Conservation (phyloP, 306 rosid genomes). For the Castanea crenata region DNA sequence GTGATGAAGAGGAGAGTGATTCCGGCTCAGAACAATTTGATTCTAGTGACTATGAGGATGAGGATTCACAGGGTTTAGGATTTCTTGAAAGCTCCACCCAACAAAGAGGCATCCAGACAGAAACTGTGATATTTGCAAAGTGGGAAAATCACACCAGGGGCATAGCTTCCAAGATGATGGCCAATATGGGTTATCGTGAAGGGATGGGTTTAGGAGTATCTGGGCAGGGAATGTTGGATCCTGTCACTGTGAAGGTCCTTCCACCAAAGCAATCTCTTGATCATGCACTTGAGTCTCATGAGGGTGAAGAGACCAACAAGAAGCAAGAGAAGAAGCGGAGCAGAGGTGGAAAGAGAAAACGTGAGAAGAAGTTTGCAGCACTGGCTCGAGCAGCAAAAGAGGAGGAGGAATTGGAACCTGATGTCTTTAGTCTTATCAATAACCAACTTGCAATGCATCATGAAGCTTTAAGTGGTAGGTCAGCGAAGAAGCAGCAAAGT, state of each 20-base stretch:
- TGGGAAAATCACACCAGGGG: conserved; percentile 99
- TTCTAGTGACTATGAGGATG: conserved; percentile 68
- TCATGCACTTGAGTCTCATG: conserved; percentile 59
- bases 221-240: conserved; percentile 88
- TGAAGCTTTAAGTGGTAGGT: conserved; percentile 42
- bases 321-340: conserved; percentile 62
- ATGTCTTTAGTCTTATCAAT: conserved; percentile 77
- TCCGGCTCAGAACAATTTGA: conserved; percentile 58
- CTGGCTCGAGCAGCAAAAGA: conserved; percentile 60
- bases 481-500: conserved; percentile 53
- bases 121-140: conserved; percentile 80
- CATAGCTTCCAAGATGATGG: conserved; percentile 96
- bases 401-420: conserved; percentile 52
- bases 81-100: conserved; percentile 65
- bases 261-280: conserved; percentile 92
- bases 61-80: conserved; percentile 65
- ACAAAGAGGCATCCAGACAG: conserved; percentile 80
- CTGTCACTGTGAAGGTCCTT: conserved; percentile 71
- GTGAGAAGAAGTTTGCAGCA: conserved; percentile 78
- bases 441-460: conserved; percentile 72
- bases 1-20: conserved; percentile 54
- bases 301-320: conserved; percentile 39
- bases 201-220: conserved; percentile 88
- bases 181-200: conserved; percentile 86
- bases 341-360: conserved; percentile 91